Evolutionary conservation across 345 rosid genomes (phyloP), one percentile per base, ranked within the genome.

Genomic region (Eucalyptus cloeziana): DNA sequence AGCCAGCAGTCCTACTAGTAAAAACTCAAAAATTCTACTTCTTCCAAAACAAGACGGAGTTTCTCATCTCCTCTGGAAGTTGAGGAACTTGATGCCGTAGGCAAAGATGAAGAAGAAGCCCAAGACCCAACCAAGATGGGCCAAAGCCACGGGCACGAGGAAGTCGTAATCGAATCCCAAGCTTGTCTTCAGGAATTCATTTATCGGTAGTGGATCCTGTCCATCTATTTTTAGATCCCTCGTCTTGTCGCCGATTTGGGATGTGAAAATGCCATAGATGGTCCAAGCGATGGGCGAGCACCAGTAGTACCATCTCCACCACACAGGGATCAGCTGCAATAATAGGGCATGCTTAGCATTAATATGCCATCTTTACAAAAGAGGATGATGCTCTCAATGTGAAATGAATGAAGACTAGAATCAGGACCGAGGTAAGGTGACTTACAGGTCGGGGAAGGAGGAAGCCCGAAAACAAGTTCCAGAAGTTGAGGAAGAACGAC

Each of bases 241-340:
- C 54, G 24, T 89, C 58, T 69, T 85, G 85, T 91, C 88, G 13
- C 88, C 89, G 8, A 87, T 1, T 49, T 86, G 91, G 47, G 92
- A 89, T 16, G 92, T 31, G 45, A 91, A 50, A 60, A 91, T 40
- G 76, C 90, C 91, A 5, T 88, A 58, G 49, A 91, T 86, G 7
- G 91, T 69, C 93, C 91, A 90, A 19, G 90, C 87, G 22, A 90
- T 85, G 12, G 93, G 93, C 19, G 89, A 89, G 16, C 33, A 85
- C 91, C 90, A 93, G 90, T 92, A 93, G 89, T 93, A 93, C 94
- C 94, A 93, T 60, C 94, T 91, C 94, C 94, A 93, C 94, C 94
- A 93, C 50, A 91, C 69, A 3, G 94, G 94, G 40, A 93, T 91
- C 27, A 87, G 60, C 93, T 91, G 89, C 76, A 88, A n/a, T 25